Conservation (phyloP, 2,329 filamentous ascomycete genomes). For the Botrytis byssoidea region DNA sequence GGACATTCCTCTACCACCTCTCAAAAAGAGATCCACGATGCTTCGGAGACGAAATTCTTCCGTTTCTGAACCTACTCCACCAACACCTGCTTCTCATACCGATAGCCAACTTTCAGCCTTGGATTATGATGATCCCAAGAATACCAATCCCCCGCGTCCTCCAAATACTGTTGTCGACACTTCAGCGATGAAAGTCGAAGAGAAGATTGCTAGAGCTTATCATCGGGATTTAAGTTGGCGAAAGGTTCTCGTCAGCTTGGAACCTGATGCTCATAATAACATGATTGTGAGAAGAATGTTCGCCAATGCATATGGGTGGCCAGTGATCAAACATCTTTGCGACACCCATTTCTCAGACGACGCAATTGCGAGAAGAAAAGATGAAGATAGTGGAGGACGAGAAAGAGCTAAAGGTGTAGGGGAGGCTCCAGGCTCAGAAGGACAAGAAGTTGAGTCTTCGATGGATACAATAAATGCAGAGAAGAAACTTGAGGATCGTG, state of each 20-base stretch:
- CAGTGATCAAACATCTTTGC: conserved; percentile 89
- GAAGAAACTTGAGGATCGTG: conserved; percentile 8
- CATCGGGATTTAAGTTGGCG: conserved; percentile 91
- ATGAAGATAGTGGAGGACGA: conserved; percentile 62
- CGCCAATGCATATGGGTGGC: conserved; percentile 96
- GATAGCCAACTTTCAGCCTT: conserved; percentile 45
- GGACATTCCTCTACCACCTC: conserved; percentile 82
- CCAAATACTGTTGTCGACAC: conserved; percentile 53
- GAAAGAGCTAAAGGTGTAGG: conserved; percentile 67
- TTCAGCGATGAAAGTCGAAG: conserved; percentile 83
- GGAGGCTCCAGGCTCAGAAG: conserved; percentile 58
- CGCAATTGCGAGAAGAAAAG: conserved; percentile 60
- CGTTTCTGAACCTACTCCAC: conserved; percentile 4
- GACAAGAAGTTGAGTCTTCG: conserved; percentile 58
- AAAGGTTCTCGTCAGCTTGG: conserved; percentile 91
- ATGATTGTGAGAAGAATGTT: conserved; percentile 97
- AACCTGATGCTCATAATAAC: conserved; percentile 98
- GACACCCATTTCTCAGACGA: conserved; percentile 90
- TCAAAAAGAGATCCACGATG: conserved; percentile 51
- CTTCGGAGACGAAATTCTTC: conserved; percentile 29
- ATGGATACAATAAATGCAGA: not conserved
- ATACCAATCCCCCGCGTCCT: conserved; percentile 49
- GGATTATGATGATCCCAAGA: conserved; percentile 53
- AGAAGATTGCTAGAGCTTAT: conserved; percentile 96
- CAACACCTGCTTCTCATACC: conserved; percentile 41